These are phyloP conservation scores for Backusella australiensis DNA, from an alignment of 192 early-diverging fungal genomes.

Conservation along the genomic window DNA sequence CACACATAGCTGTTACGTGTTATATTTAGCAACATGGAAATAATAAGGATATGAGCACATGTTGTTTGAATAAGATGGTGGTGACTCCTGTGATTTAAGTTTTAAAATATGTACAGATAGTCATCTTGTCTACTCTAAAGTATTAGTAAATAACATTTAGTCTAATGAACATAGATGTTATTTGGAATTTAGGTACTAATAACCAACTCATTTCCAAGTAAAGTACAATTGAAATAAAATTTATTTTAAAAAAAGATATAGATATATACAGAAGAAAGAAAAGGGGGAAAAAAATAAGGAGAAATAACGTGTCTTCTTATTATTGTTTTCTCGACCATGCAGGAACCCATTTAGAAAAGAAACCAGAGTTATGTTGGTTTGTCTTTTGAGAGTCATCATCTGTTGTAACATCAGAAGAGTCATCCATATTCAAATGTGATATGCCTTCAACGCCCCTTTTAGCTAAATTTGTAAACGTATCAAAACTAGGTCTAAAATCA, in stretches of 20 bases:
- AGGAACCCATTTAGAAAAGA: slow-evolving; percentile 15
- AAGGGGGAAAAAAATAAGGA: neutral
- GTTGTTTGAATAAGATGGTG: neutral
- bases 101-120: neutral
- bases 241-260: neutral
- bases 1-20: neutral
- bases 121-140: neutral
- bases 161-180: neutral
- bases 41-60: neutral
- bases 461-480: slow-evolving; percentile 7
- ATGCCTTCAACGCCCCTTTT: slow-evolving; percentile 19
- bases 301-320: neutral
- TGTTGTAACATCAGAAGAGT: slow-evolving; percentile 2
- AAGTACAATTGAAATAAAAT: neutral
- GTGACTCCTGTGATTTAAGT: neutral
- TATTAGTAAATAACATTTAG: neutral
- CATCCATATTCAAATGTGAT: neutral
- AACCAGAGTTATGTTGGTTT: neutral
- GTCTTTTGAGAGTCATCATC: neutral
- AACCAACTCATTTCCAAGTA: neutral
- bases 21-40: neutral
- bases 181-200: neutral
- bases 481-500: slow-evolving; percentile 17
- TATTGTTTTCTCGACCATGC: slow-evolving; percentile 12
- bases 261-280: neutral